Evolutionary conservation across 345 rosid species (phyloP).

Genomic region (Brassica carinata): DNA sequence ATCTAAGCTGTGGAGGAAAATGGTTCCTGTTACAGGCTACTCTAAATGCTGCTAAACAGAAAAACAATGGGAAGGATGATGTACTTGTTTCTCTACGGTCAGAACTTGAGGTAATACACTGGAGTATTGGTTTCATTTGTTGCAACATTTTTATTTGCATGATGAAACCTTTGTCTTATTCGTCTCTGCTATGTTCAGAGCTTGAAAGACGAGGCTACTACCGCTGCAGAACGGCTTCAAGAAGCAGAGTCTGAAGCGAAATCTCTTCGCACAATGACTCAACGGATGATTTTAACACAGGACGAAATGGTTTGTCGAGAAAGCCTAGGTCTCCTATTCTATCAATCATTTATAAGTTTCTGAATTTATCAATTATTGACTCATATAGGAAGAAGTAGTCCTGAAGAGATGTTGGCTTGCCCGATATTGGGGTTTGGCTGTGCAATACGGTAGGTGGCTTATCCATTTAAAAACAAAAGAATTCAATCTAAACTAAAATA

Average conservation of each 20-base stretch:
- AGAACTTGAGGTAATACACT: constrained; percentile 73
- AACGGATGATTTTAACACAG: constrained; percentile 87
- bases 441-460: constrained; percentile 72
- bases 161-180: constrained; percentile 28
- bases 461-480: constrained; percentile 13
- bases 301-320: constrained; percentile 81
- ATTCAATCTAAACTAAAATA: background rate
- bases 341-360: constrained; percentile 18
- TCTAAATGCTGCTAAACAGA: constrained; percentile 81
- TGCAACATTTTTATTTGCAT: constrained; percentile 24
- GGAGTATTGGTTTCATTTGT: constrained; percentile 24
- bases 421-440: constrained; percentile 98
- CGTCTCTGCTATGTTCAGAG: constrained; percentile 48
- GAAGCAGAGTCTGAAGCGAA: constrained; percentile 93
- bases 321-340: constrained; percentile 20
- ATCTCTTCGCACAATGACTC: constrained; percentile 86
- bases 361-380: constrained; percentile 25
- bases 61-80: constrained; percentile 71
- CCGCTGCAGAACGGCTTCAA: constrained; percentile 63
- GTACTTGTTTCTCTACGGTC: constrained; percentile 70
- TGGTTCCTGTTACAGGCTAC: constrained; percentile 66
- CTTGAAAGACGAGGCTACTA: constrained; percentile 68
- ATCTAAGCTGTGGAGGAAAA: constrained; percentile 29
- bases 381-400: constrained; percentile 92
- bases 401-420: constrained; percentile 99